A percentile compares a stretch with the other conserved stretches of the same genome.
phyloP scores from a whole-genome alignment of 495 filamentous ascomycete species.

The Lasiosphaeris hirsuta region DNA sequence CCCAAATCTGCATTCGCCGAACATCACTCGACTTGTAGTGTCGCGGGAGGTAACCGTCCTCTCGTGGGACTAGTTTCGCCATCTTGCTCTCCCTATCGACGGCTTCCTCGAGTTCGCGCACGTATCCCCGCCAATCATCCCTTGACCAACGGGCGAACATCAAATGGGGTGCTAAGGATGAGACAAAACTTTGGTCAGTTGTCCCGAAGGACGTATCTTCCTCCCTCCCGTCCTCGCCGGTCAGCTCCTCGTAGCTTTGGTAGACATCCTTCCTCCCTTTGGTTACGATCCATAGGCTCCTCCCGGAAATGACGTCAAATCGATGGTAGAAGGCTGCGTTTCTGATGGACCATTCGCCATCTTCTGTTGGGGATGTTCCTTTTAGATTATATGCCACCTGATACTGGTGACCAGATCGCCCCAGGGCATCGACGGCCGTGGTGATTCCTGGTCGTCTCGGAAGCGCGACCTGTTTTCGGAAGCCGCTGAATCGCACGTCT shows the following conservation, averaged over 20 bases:
- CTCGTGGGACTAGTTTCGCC: constrained; percentile 22
- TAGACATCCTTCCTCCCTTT: constrained; percentile 34
- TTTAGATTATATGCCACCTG: constrained; percentile 44
- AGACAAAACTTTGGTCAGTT: constrained; percentile 27
- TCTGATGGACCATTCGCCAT: constrained; percentile 39
- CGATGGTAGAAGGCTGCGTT: constrained; percentile 44
- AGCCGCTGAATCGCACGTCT: constrained; percentile 23
- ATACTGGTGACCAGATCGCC: constrained; percentile 37
- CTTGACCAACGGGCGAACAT: constrained; percentile 40
- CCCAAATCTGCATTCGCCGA: constrained; percentile 32
- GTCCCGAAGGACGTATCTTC: constrained; percentile 29
- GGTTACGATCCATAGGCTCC: constrained; percentile 38
- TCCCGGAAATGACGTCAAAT: constrained; percentile 40
- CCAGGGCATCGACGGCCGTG: constrained; percentile 18
- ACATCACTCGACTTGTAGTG: constrained; percentile 29
- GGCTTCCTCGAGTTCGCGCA: constrained; percentile 37
- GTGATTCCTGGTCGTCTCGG: constrained; percentile 29
- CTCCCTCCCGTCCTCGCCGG: constrained; percentile 24
- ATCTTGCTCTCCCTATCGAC: constrained; percentile 28
- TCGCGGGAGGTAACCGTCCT: constrained; percentile 15
- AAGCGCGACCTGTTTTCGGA: constrained; percentile 24
- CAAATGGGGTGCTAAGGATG: constrained; percentile 34
- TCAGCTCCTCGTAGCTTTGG: constrained; percentile 33
- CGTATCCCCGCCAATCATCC: constrained; percentile 42
- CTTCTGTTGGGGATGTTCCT: constrained; percentile 21